A percentile compares a stretch with the other conserved stretches of the same genome.
Conservation (phyloP, 176 grass and related monocot species). For the Dactylis glomerata region DNA sequence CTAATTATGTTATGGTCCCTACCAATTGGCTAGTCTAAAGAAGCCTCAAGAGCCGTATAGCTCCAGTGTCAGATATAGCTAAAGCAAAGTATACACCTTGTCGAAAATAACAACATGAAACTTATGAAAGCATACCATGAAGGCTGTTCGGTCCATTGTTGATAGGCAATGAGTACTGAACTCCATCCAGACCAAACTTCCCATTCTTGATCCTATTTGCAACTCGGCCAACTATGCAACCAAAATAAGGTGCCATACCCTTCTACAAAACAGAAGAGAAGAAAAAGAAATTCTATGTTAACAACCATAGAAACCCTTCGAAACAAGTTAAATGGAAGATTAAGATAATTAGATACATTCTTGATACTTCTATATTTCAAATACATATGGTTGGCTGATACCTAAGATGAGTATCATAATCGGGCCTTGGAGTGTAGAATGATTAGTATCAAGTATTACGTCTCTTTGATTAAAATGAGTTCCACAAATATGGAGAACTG, state of each 20-base stretch:
- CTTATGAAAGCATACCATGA: slow-evolving; percentile 53
- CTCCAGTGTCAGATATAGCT: background rate
- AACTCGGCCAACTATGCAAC: slow-evolving; percentile 90
- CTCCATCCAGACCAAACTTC: slow-evolving; percentile 56
- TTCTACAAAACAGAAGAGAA: slow-evolving; percentile 36
- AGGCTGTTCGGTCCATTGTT: slow-evolving; percentile 82
- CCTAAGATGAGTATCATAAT: background rate
- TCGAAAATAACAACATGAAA: background rate
- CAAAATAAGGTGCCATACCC: slow-evolving; percentile 76
- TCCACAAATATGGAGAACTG: background rate
- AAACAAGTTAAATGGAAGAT: background rate
- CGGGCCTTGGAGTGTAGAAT: background rate
- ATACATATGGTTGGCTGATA: background rate
- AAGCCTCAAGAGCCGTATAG: background rate
- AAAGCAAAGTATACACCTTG: background rate
- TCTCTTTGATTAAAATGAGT: background rate
- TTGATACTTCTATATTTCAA: background rate
- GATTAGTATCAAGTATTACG: background rate
- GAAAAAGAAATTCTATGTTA: background rate
- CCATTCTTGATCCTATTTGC: slow-evolving; percentile 86
- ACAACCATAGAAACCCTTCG: background rate
- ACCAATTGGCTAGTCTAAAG: background rate
- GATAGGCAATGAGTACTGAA: slow-evolving; percentile 62
- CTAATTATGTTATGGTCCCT: background rate
- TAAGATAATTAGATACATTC: background rate